phyloP scores from a whole-genome alignment of 2,329 filamentous ascomycete genomes.

The Apiospora hydei region DNA sequence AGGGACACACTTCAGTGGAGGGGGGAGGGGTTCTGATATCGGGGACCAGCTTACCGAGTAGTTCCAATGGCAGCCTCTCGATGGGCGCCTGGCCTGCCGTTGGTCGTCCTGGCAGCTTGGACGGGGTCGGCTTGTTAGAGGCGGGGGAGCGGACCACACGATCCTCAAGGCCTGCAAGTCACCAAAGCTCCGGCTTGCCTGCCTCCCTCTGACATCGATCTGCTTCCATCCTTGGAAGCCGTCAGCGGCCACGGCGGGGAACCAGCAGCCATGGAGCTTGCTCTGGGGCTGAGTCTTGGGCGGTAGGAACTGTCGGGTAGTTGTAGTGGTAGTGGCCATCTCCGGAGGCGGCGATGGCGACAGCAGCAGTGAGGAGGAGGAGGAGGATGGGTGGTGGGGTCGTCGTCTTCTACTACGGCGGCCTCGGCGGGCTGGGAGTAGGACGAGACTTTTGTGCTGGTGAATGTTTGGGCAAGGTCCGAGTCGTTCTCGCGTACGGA shows the following conservation, averaged over 20 bases:
- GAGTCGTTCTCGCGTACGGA: constrained; percentile 68
- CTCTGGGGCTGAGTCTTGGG: constrained; percentile 63
- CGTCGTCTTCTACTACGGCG: constrained; percentile 52
- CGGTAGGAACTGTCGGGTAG: constrained; percentile 55
- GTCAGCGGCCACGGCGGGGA: constrained; percentile 56
- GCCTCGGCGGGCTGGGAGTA: constrained; percentile 59
- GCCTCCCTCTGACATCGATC: constrained; percentile 65
- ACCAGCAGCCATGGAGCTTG: constrained; percentile 65
- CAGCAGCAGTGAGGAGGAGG: background rate
- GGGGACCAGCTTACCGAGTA: constrained; percentile 66
- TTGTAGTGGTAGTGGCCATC: constrained; percentile 51
- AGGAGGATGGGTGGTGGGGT: background rate
- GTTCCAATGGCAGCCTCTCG: constrained; percentile 73
- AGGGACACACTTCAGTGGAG: background rate
- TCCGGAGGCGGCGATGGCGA: constrained; percentile 51
- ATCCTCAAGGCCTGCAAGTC: constrained; percentile 64
- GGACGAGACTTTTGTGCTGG: constrained; percentile 67
- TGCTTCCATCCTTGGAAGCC: constrained; percentile 69
- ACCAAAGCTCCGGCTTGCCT: constrained; percentile 67
- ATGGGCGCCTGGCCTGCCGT: constrained; percentile 62
- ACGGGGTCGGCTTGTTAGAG: background rate
- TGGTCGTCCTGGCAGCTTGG: constrained; percentile 38
- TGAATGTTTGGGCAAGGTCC: constrained; percentile 68
- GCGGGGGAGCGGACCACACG: constrained; percentile 57
- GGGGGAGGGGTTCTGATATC: background rate